Percentiles rank a stretch among this genome's conserved stretches.
Conservation (phyloP, 441 rosid genomes). For the Populus hybrid region DNA sequence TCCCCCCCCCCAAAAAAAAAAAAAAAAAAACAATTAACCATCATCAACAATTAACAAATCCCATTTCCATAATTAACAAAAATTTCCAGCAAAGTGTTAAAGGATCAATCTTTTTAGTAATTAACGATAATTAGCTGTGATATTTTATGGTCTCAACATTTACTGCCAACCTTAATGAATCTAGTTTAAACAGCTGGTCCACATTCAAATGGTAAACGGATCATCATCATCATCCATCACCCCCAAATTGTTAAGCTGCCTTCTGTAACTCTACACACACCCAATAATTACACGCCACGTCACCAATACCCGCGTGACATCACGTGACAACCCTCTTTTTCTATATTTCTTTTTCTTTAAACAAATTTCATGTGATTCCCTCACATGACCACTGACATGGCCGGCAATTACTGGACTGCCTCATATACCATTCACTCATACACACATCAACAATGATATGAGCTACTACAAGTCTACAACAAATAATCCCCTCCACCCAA, state of each 20-base stretch:
- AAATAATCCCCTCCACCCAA: not conserved
- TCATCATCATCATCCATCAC: not conserved
- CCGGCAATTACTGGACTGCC: constrained; percentile 10
- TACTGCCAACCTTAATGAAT: not conserved
- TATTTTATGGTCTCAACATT: not conserved
- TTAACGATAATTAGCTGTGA: not conserved
- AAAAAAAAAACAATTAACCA: too few species aligned
- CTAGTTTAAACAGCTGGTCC: not conserved
- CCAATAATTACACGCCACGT: constrained; percentile 1
- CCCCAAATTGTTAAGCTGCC: not conserved
- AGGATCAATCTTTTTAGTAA: not conserved
- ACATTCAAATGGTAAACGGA: not conserved
- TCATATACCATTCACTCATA: not conserved
- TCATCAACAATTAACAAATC: not conserved
- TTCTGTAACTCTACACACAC: not conserved
- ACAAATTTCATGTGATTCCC: constrained; percentile 8
- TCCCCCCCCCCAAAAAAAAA: too few species aligned
- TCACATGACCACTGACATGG: constrained; percentile 34
- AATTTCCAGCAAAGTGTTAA: not conserved
- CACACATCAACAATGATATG: not conserved
- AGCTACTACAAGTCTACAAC: not conserved
- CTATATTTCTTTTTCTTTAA: not conserved
- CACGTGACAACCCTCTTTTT: constrained; percentile 13
- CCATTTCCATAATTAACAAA: not conserved
- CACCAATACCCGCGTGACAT: constrained; percentile 9